Evolutionary conservation across 2,329 filamentous ascomycete genomes (phyloP), one percentile per base, ranked within the genome.

Genomic region (Fulvia fulva): DNA sequence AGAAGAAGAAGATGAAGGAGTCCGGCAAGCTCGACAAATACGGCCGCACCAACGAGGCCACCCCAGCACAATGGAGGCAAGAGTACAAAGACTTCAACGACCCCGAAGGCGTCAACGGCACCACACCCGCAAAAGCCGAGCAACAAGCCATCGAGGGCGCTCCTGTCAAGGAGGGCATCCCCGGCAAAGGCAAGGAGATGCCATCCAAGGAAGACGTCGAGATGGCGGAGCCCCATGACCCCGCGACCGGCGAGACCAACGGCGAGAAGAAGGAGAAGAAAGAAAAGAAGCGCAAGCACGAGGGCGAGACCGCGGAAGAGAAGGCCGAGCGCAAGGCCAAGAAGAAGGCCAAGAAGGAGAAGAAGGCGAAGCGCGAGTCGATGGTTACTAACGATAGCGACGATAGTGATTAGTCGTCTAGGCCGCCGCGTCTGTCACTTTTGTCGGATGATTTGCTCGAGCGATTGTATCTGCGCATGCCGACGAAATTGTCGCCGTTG

Each of bases 1-100:
- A 97, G 83, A 99, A 99, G 87, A 99, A 99, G 89, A 97, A 97
- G 86, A 87, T 99, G 82, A 97, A 97, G 86, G 90, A 92, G 54
- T 89, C 91, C 67, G 94, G 94, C 76, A 96, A 97, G 80, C 88
- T 99, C 60, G 94, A 99, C 82, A 99, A 99, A 87, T 97, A 86
- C 70, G 94, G 94, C 67, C 88, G 92, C 59, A 77, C 89, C 69
- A 99, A 97, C 76, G 93, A 97, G 75, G 86, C 87, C 64, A 99
- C 94, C 5, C 94, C 94, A 25, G 86, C 91, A 69, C 90, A 94
- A 78, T 99, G 94, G 94, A 91, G 89, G 68, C 78, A 84, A 37
- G 89, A 90, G 66, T 99, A 99, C 83, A 93, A 91, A 78, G 94
- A 97, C 80, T 96, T 87, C 80, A 87, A 83, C 70, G 82, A 83